Conservation (phyloP, 768 basidiomycete genomes). For the Mycena rosella region DNA sequence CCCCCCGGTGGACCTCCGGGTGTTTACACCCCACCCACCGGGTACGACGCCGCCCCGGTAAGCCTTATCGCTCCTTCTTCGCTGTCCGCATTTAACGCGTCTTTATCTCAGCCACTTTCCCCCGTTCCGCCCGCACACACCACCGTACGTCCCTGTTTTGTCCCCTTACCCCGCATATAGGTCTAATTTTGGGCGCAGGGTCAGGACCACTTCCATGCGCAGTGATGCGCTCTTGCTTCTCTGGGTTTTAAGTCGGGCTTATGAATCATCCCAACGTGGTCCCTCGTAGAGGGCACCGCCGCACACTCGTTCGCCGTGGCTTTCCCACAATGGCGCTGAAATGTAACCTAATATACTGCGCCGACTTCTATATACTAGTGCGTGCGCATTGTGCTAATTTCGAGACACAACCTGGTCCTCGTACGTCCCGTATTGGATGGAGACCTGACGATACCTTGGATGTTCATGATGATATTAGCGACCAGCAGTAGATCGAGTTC, state of each 20-base stretch:
- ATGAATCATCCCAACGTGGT: background rate
- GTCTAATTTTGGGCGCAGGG: background rate
- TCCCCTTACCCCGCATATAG: no score
- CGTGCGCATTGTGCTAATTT: no score
- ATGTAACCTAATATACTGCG: no score
- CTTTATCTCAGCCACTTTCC: background rate
- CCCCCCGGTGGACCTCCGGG: background rate
- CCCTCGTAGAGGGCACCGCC: background rate
- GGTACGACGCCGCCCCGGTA: slow-evolving; percentile 7
- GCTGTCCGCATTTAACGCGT: no score
- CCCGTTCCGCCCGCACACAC: slow-evolving; percentile 2
- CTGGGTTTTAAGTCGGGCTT: background rate
- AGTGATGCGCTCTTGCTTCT: background rate
- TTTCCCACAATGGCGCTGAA: background rate
- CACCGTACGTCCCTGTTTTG: slow-evolving; percentile 4
- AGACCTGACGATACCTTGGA: no score
- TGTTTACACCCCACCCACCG: background rate
- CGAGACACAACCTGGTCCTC: no score
- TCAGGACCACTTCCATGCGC: slow-evolving; percentile 1
- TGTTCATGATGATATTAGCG: no score
- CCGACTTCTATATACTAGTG: no score
- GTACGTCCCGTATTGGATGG: no score
- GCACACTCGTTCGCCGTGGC: slow-evolving; percentile 10
- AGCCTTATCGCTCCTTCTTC: background rate
- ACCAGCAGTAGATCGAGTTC: no score